A percentile compares a stretch with the other conserved stretches of the same genome.
These are phyloP conservation scores for Fraxinus excelsior DNA, from an alignment of 257 asterid genomes.

Conservation along the genomic window DNA sequence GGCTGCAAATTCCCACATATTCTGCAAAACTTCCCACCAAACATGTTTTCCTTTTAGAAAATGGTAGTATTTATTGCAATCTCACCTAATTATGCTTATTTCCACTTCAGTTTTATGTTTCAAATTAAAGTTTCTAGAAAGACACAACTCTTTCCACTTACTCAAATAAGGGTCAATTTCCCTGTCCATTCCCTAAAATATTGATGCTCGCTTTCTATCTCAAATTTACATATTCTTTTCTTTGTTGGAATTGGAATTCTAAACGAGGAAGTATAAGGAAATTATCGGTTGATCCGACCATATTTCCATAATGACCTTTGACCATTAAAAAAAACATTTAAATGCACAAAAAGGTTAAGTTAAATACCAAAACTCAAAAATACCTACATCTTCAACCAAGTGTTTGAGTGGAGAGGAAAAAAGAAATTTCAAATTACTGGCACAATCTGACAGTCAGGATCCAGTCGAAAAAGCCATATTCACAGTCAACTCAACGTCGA, in stretches of 20 bases:
- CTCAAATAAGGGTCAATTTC: not conserved
- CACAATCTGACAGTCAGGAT: no score
- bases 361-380: no score
- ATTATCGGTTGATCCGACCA: no score
- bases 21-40: slow-evolving; percentile 38
- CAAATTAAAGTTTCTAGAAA: slow-evolving; percentile 35
- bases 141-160: slow-evolving; percentile 19
- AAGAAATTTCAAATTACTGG: no score
- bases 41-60: slow-evolving; percentile 22
- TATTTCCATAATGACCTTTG: no score
- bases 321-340: no score
- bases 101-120: not conserved
- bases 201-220: not conserved
- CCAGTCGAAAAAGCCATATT: no score
- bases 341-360: no score
- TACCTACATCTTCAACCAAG: no score
- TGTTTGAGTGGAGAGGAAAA: no score
- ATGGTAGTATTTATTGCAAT: slow-evolving; percentile 15
- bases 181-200: not conserved
- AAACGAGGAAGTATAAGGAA: no score
- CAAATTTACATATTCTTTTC: not conserved
- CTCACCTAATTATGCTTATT: not conserved
- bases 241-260: not conserved
- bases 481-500: no score
- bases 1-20: slow-evolving; percentile 34